Base-by-base conservation (phyloP, 2,329 filamentous ascomycete species). In the Emergomyces orientalis region DNA sequence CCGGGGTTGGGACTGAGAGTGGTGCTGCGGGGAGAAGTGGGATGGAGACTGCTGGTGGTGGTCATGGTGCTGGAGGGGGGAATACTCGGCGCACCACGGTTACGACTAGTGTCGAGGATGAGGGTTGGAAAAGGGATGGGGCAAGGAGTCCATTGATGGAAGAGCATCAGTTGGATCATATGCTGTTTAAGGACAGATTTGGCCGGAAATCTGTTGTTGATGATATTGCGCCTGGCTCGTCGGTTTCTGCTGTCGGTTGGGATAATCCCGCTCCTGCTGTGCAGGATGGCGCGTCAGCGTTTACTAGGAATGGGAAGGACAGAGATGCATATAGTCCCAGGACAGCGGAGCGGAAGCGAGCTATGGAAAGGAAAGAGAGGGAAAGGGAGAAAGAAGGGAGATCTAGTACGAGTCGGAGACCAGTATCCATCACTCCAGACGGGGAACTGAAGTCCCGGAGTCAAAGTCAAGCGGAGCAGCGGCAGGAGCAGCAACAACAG, bases 61-160 rank as follows among this genome's bases (percentile, higher is more conserved):
- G 25, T 32, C 45, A 3, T 43, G 39, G 39, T 45, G 14, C 19
- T 30, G 39, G 27, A 7, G 57, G 54, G 19, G 54, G 34, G 11
- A 58, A n/a, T 59, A 52, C 59, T 22, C 30, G 19, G 56, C 47
- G 47, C 27, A 57, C 60, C 39, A 57, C 43, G 17, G 56, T 57
- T 51, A 47, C 27, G n/a, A 51, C 61, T 8, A 47, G 51, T n/a
- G 51, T 43, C 30, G 47, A 37, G 14, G 51, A 60, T 47, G 37
- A 22, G 32, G 55, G 32, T 19, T 30, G 47, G 39, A 52, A 51
- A 39, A 49, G 52, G 32, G 70, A 71, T 19, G 66, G 66, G 22
- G 52, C 59, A 19, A 69, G 76, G 37, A 77, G 75, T 63, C 76
- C 76, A n/a, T 66, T 73, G 59, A 70, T 76, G 68, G 75, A 77